Conservation (phyloP, 257 asterid genomes). For the Hygrophila difformis region DNA sequence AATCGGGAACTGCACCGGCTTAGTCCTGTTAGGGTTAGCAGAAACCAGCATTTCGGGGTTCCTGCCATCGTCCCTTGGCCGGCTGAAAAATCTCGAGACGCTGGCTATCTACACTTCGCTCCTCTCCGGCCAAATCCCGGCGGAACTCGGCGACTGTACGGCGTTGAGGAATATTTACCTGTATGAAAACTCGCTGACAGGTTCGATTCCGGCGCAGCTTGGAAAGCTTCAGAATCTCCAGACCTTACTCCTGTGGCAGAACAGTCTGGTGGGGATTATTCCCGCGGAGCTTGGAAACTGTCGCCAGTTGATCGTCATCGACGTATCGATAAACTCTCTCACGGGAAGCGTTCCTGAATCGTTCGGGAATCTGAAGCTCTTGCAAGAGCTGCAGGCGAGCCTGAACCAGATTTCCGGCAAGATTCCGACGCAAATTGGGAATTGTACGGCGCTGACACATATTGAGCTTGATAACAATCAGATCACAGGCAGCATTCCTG, state of each 20-base stretch:
- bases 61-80: conserved; percentile 56
- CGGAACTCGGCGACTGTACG: conserved; percentile 55
- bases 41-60: conserved; percentile 72
- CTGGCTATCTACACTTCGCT: conserved; percentile 60
- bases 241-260: conserved; percentile 63
- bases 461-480: conserved; percentile 78
- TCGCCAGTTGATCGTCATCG: conserved; percentile 33
- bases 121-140: conserved; percentile 70
- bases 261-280: conserved; percentile 49
- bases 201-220: conserved; percentile 47
- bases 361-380: conserved; percentile 35
- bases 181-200: conserved; percentile 59
- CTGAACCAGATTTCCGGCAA: conserved; percentile 59
- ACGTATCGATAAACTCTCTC: conserved; percentile 52
- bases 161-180: conserved; percentile 40
- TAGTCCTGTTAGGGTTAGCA: conserved; percentile 53
- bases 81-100: conserved; percentile 42
- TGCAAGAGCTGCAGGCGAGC: conserved; percentile 63
- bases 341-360: conserved; percentile 52
- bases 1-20: conserved; percentile 55
- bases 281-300: conserved; percentile 62
- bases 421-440: conserved; percentile 52
- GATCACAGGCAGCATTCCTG: conserved; percentile 58
- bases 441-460: conserved; percentile 48
- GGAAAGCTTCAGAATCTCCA: conserved; percentile 44